phyloP scores from a whole-genome alignment of 2,329 filamentous ascomycete genomes.

The Phialophora verrucosa region DNA sequence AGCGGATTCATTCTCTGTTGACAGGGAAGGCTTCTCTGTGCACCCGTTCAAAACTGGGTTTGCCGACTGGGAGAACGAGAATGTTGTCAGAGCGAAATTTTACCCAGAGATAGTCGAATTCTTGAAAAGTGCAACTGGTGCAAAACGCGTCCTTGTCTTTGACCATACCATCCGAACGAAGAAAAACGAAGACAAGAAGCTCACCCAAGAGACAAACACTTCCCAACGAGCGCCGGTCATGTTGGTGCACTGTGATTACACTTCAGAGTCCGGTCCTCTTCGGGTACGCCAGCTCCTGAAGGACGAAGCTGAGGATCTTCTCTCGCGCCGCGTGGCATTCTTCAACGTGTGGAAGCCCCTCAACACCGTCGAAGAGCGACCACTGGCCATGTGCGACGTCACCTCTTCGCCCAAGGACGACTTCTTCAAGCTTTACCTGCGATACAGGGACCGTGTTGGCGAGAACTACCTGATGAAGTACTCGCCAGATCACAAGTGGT shows the following conservation, averaged over 20 bases:
- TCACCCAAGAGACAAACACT: slow-evolving; percentile 42
- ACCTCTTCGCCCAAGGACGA: slow-evolving; percentile 45
- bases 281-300: slow-evolving; percentile 55
- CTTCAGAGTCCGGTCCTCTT: slow-evolving; percentile 50
- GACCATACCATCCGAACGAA: slow-evolving; percentile 57
- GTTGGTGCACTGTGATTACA: slow-evolving; percentile 53
- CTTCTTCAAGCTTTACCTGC: slow-evolving; percentile 51
- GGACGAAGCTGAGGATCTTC: slow-evolving; percentile 50
- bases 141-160: slow-evolving; percentile 55
- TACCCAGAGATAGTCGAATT: slow-evolving; percentile 57
- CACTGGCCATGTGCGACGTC: slow-evolving; percentile 51
- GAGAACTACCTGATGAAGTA: slow-evolving; percentile 51
- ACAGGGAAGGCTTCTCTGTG: slow-evolving; percentile 55
- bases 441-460: slow-evolving; percentile 48
- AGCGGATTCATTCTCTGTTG: slow-evolving; percentile 52
- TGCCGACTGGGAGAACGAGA: slow-evolving; percentile 48
- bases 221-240: slow-evolving; percentile 37
- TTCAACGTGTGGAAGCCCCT: slow-evolving; percentile 61
- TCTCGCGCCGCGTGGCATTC: slow-evolving; percentile 55
- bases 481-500: slow-evolving; percentile 47
- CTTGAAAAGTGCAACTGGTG: slow-evolving; percentile 53
- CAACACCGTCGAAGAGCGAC: slow-evolving; percentile 48
- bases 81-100: slow-evolving; percentile 48
- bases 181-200: slow-evolving; percentile 37
- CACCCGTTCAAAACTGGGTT: slow-evolving; percentile 49